phyloP scores from a whole-genome alignment of 768 basidiomycete species.

The Rhodosporidiobolus sp. region DNA sequence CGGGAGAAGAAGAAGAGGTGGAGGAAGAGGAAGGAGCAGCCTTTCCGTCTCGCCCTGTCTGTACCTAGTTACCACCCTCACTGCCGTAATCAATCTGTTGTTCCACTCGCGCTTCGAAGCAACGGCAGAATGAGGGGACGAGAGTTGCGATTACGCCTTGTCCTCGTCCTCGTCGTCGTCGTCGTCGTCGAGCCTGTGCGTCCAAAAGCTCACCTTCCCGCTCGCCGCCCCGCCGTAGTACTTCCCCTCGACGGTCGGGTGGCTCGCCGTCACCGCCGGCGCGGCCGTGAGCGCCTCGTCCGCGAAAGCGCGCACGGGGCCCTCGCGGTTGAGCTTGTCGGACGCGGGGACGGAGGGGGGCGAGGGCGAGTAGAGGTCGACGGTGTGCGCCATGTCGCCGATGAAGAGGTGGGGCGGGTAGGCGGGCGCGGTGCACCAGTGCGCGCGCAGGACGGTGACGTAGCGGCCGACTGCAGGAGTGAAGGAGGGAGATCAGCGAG shows the following conservation, averaged over 20 bases:
- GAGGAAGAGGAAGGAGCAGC: no score
- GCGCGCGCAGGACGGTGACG: conserved; percentile 52
- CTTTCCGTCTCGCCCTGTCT: no score
- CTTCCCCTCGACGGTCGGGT: conserved; percentile 47
- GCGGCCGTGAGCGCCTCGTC: conserved; percentile 48
- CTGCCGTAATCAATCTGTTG: not conserved
- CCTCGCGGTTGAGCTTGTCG: no score
- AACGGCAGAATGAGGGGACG: not conserved
- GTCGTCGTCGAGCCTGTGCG: not conserved
- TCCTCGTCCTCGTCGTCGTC: no score
- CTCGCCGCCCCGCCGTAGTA: conserved; percentile 50
- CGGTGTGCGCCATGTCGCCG: conserved; percentile 51
- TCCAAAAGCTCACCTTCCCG: conserved; percentile 49
- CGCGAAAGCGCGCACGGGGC: not conserved
- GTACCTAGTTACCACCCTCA: no score
- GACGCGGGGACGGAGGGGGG: conserved; percentile 19
- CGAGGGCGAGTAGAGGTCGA: conserved; percentile 48
- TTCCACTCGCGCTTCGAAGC: not conserved
- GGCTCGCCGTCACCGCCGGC: conserved; percentile 50
- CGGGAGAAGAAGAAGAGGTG: no score
- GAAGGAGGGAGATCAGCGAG: not conserved
- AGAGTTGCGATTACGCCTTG: not conserved
- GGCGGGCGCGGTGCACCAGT: conserved; percentile 46
- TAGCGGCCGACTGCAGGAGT: conserved; percentile 46
- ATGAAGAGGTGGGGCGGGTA: conserved; percentile 36